Base-by-base conservation (phyloP, 169 alveolate genomes). In the Cryptosporidium parvum region DNA sequence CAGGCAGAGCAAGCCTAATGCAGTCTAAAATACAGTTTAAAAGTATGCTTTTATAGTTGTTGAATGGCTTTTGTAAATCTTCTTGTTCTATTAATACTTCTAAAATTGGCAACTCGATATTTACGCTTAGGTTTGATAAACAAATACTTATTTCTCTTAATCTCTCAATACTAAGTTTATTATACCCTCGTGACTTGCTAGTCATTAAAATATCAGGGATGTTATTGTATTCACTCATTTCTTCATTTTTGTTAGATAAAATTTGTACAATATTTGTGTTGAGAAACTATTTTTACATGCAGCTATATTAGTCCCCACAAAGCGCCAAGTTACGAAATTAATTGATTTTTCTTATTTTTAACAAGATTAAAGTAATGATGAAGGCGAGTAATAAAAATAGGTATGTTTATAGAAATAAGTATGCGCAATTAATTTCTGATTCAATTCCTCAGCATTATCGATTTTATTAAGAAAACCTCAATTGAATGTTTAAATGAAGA, bases 11-110 rank as follows among this genome's bases (percentile, higher is more conserved):
- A 26, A 75, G 61, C 51, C 86, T 53, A 4, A 75, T 53, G 23
- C 86, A 75, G 42, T 75, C 86, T 23, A 75, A 26, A 31, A 75
- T 33, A 33, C 73, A 52, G 29, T 75, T 75, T 18, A 75, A 8
- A 8, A 75, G 14, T 3, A 75, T 18, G 18, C 73, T 75, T 26
- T 75, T 75, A 44, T 35, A 33, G 33, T 58, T 35, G 12, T 51
- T 56, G 14, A 37, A 37, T 1, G 33, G 51, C 14, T 39, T 39
- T 3, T 56, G 58, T 56, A 75, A 62, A 3, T 75, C 73, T 31
- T 58, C 71, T 7, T 45, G 53, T 7, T 53, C 53, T 18, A 75
- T 35, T 14, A 75, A 29, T 21, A 75, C 35, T 33, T 33, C 53
- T 12, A 75, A 14, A 35, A 75, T 75, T 18, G 86, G 86, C 3